These are phyloP conservation scores for Puccinia sorghi DNA, from an alignment of 1,284 basidiomycete species.

Conservation along the genomic window DNA sequence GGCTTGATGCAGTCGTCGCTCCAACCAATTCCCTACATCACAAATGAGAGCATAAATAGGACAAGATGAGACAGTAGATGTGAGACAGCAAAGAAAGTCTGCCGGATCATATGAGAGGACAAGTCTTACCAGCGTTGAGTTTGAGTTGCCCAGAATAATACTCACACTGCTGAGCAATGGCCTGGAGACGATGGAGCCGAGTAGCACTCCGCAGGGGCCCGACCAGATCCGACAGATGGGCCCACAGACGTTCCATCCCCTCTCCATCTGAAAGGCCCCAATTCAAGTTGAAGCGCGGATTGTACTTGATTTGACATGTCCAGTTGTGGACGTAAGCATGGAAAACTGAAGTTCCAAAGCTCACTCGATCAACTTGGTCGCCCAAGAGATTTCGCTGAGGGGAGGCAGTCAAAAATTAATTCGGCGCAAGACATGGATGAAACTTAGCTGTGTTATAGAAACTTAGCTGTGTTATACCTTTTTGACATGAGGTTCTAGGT, in stretches of 20 bases:
- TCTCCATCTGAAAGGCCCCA: slow-evolving; percentile 43
- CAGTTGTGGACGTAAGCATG: background rate
- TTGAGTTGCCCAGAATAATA: background rate
- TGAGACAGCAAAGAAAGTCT: background rate
- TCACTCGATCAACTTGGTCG: background rate
- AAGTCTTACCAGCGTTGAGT: background rate
- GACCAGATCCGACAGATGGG: slow-evolving; percentile 1
- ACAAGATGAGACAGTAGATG: too few species aligned
- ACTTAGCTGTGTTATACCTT: too few species aligned
- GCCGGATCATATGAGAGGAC: too few species aligned
- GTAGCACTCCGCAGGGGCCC: slow-evolving; percentile 13
- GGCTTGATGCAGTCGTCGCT: background rate
- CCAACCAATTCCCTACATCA: background rate
- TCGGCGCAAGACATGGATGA: too few species aligned
- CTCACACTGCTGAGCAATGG: background rate
- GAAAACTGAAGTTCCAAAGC: background rate
- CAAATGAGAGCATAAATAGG: too few species aligned
- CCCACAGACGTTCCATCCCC: slow-evolving; percentile 37
- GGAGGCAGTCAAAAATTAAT: too few species aligned
- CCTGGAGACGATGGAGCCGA: background rate
- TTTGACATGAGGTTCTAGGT: slow-evolving; percentile 23
- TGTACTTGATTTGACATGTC: slow-evolving; percentile 25
- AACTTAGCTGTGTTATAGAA: too few species aligned
- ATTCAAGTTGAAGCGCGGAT: background rate
- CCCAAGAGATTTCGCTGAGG: background rate